Evolutionary conservation across 768 basidiomycete genomes (phyloP).

Genomic region (Sistotremastrum suecicum): DNA sequence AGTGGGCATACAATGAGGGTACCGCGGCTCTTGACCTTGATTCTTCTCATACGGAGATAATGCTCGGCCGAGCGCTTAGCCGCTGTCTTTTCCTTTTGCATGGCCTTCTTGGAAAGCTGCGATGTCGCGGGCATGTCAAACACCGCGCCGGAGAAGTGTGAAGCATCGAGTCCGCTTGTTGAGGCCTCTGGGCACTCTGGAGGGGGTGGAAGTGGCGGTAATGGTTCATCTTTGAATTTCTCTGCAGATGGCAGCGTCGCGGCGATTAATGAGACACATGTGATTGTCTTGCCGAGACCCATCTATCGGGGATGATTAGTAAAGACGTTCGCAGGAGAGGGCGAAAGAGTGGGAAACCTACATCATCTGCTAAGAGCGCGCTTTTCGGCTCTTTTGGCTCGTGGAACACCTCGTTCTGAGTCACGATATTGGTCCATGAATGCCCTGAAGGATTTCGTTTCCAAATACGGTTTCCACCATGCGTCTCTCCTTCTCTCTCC

Average conservation of each 20-base stretch:
- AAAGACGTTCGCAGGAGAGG: slow-evolving; percentile 3
- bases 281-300: slow-evolving; percentile 97
- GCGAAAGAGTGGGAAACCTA: slow-evolving; percentile 27
- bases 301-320: slow-evolving; percentile 39
- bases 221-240: slow-evolving; percentile 43
- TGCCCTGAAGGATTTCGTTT: slow-evolving; percentile 32
- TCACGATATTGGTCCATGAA: slow-evolving; percentile 78
- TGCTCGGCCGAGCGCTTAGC: slow-evolving; percentile 57
- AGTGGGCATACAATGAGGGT: slow-evolving; percentile 95
- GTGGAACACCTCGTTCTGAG: slow-evolving; percentile 55
- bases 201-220: slow-evolving; percentile 29
- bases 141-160: slow-evolving; percentile 64
- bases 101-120: slow-evolving; percentile 22
- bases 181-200: slow-evolving; percentile 17
- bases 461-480: slow-evolving; percentile 40
- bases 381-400: slow-evolving; percentile 68
- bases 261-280: slow-evolving; percentile 86
- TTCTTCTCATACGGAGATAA: slow-evolving; percentile 55
- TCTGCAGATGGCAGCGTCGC: slow-evolving; percentile 63
- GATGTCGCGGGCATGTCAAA: slow-evolving; percentile 67
- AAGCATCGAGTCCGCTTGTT: slow-evolving; percentile 24
- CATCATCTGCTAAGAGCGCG: slow-evolving; percentile 93
- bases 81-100: slow-evolving; percentile 52
- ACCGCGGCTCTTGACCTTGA: slow-evolving; percentile 74
- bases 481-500: slow-evolving; percentile 62